phyloP scores from a whole-genome alignment of 2,329 filamentous ascomycete genomes.

The Trichoderma simmonsii region DNA sequence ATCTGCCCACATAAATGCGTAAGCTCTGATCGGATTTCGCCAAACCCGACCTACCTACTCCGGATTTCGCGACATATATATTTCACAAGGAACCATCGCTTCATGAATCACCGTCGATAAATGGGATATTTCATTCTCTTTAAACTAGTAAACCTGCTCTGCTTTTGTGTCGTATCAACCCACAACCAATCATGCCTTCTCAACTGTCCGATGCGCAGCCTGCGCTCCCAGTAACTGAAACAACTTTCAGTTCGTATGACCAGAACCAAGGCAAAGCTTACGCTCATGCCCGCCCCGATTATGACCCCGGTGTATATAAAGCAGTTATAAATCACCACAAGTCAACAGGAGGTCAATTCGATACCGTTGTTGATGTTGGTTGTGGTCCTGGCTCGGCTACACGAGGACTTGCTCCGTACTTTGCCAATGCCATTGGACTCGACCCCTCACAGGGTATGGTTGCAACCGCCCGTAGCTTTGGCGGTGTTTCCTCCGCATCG shows the following conservation, averaged over 20 bases:
- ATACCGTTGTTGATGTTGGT: constrained; percentile 51
- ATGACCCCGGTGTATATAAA: constrained; percentile 30
- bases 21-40: neutral
- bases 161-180: neutral
- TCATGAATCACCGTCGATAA: neutral
- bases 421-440: neutral
- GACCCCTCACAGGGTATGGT: neutral
- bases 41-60: neutral
- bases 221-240: constrained; percentile 16
- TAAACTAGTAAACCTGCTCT: neutral
- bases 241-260: constrained; percentile 46
- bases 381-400: constrained; percentile 54
- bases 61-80: neutral
- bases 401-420: neutral
- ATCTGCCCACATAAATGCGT: neutral
- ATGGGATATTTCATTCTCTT: neutral
- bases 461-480: neutral
- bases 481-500: neutral
- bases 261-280: constrained; percentile 43
- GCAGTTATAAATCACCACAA: constrained; percentile 45
- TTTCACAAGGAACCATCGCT: neutral
- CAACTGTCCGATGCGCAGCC: neutral
- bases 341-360: constrained; percentile 42
- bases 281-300: constrained; percentile 40
- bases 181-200: neutral